These are phyloP conservation scores for Sporothrix globosa DNA, from an alignment of 2,329 filamentous ascomycete genomes.

Conservation along the genomic window DNA sequence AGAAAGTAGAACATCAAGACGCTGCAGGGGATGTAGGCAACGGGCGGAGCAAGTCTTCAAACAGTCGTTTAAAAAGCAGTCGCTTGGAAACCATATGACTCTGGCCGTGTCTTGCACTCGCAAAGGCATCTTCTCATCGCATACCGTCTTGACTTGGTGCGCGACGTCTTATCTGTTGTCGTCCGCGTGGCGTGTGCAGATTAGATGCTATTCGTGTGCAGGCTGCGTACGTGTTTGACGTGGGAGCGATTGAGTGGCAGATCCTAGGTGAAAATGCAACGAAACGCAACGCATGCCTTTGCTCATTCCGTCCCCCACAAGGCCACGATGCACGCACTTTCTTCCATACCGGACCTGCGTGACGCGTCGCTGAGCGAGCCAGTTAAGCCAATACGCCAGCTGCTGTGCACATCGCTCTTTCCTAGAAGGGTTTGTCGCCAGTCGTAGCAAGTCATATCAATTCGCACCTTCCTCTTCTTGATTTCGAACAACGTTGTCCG, in stretches of 20 bases:
- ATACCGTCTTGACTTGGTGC: too few species aligned
- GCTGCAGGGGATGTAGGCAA: not conserved
- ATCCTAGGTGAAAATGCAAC: not conserved
- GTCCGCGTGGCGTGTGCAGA: not conserved
- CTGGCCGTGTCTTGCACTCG: too few species aligned
- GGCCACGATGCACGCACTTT: not conserved
- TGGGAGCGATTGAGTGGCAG: not conserved
- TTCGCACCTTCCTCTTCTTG: not conserved
- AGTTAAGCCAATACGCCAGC: not conserved
- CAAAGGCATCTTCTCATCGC: too few species aligned
- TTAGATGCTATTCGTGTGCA: not conserved
- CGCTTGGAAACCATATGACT: too few species aligned
- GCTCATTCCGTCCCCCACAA: not conserved
- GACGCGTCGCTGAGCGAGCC: constrained; percentile 8
- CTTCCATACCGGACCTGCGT: not conserved
- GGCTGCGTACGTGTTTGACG: not conserved
- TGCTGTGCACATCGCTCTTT: not conserved
- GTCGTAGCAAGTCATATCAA: too few species aligned
- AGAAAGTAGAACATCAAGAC: too few species aligned
- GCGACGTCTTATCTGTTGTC: not conserved
- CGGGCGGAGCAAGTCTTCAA: too few species aligned
- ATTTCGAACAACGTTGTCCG: not conserved
- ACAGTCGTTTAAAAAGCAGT: too few species aligned
- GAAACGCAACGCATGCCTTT: not conserved
- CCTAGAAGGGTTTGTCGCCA: not conserved